Conservation (phyloP, 495 filamentous ascomycete genomes). For the Penicillium fimorum region DNA sequence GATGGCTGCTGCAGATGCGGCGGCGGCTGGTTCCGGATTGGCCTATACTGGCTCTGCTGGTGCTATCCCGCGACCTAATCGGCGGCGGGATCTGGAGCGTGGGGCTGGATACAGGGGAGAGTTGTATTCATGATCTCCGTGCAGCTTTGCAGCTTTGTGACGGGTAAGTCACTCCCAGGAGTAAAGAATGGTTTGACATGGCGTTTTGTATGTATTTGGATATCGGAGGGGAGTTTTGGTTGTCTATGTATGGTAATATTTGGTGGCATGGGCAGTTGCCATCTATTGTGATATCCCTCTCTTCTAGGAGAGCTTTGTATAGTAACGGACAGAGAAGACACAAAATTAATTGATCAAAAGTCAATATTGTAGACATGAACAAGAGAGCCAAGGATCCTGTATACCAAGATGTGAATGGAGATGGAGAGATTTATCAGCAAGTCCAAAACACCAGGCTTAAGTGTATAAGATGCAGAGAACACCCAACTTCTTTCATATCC, state of each 20-base stretch:
- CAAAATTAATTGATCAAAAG: background rate
- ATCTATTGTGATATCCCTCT: constrained; percentile 15
- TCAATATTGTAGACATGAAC: background rate
- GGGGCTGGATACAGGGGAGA: constrained; percentile 43
- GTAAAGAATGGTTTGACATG: background rate
- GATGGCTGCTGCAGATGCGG: constrained; percentile 10
- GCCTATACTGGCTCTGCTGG: constrained; percentile 24
- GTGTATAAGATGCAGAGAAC: background rate
- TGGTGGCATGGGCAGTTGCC: constrained; percentile 4
- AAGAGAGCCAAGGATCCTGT: background rate
- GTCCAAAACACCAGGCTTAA: background rate
- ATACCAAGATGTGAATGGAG: background rate
- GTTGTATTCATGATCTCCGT: constrained; percentile 35
- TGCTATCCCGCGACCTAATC: constrained; percentile 26
- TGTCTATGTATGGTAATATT: constrained; percentile 13
- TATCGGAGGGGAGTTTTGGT: constrained; percentile 11
- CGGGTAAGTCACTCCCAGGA: background rate
- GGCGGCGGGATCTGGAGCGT: constrained; percentile 43
- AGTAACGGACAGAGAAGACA: background rate
- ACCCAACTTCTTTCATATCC: background rate
- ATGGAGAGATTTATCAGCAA: background rate
- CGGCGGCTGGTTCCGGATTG: constrained; percentile 1
- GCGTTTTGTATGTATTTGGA: constrained; percentile 3
- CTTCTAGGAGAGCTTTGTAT: constrained; percentile 9
- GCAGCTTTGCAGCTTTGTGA: background rate